Evolutionary conservation across 106 monocot species (phyloP), one percentile per base, ranked within the genome.

Genomic region (Dendrobium officinale): DNA sequence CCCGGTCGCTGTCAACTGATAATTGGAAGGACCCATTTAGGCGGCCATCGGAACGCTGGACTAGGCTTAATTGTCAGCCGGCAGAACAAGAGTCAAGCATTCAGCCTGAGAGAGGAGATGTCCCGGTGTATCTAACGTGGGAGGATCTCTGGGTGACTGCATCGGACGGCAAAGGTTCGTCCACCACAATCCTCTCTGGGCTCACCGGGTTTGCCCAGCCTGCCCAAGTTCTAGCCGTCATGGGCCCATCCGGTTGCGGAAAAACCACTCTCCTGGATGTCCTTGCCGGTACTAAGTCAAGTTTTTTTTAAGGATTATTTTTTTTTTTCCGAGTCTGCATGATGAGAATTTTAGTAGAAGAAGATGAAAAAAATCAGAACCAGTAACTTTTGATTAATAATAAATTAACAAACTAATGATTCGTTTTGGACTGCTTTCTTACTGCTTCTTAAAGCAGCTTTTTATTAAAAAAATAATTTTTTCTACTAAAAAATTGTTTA

Each of bases 181-280:
- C 47, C 42, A 72, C 61, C 9, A 27, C 79, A 3, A 91, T 91
- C 42, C 86, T 91, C 18, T 33, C 67, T 4, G 88, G 86, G 2
- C 54, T 86, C 66, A 86, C 77, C 40, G 90, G 90, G 8, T 90
- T 79, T 16, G 90, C 90, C 1, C 83, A 77, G 55, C 90, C 90
- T 76, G 81, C 83, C 1, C 81, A 86, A 79, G 77, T 91, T 8
- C 58, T 91, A 58, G 88, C 88, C 42, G 86, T 91, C 80, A 91
- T 91, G 90, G 90, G 90, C 2, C 90, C 90, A 49, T 91, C 90
- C 5, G 90, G 90, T 6, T 88, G 88, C 37, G 90, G 90, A 72
- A 91, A 88, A 75, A 86, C 88, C 6, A 91, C 88, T 10, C 80
- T 88, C 40, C 90, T 91, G 6, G 90, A 91, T 41, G 43, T 86